Evolutionary conservation across 2,329 filamentous ascomycete genomes (phyloP).

Genomic region (Pseudocercospora eumusae): DNA sequence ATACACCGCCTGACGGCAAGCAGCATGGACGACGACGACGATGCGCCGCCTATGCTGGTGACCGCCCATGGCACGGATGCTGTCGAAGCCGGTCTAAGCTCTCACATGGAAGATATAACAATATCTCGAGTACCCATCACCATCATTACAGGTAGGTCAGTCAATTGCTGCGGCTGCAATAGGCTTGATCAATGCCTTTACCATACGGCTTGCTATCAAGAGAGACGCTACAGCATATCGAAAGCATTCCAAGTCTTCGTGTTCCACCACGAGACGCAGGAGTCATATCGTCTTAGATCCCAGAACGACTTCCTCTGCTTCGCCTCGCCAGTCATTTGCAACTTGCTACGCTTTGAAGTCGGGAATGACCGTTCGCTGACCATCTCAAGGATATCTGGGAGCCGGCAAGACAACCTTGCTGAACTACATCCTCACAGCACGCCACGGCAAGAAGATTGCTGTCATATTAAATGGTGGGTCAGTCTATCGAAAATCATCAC

Average conservation of each 20-base stretch:
- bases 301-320: not conserved
- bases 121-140: conserved; percentile 75
- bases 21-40: conserved; percentile 64
- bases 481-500: conserved; percentile 7
- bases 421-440: conserved; percentile 92
- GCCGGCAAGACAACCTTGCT: conserved; percentile 93
- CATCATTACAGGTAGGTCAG: conserved; percentile 70
- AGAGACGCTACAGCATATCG: too few species aligned
- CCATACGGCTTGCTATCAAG: not conserved
- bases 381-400: conserved; percentile 75
- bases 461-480: conserved; percentile 86
- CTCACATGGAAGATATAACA: conserved; percentile 52
- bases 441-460: conserved; percentile 96
- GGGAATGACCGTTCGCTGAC: too few species aligned
- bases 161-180: not conserved
- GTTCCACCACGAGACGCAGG: too few species aligned
- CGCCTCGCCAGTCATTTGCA: too few species aligned
- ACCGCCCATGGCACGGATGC: conserved; percentile 46
- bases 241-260: too few species aligned
- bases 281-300: too few species aligned
- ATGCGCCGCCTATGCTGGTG: conserved; percentile 64
- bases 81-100: conserved; percentile 36
- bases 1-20: too few species aligned
- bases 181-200: not conserved
- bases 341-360: too few species aligned